Evolutionary conservation across 495 filamentous ascomycete genomes (phyloP).

Genomic region (Jackrogersella minutella): DNA sequence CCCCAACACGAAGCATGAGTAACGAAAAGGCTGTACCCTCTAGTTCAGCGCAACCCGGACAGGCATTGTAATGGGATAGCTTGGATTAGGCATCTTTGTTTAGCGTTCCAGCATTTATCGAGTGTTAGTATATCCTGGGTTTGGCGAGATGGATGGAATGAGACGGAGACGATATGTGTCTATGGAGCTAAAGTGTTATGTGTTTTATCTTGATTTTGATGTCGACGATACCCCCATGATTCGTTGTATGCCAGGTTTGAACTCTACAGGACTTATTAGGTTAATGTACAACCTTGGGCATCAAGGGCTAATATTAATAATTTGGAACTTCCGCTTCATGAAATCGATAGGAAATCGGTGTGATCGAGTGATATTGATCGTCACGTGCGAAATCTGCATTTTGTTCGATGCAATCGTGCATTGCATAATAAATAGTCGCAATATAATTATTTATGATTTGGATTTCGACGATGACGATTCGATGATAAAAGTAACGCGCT

Average conservation of each 20-base stretch:
- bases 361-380: neutral
- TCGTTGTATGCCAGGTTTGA: neutral
- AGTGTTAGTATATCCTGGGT: neutral
- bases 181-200: neutral
- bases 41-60: conserved; percentile 18
- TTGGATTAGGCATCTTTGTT: conserved; percentile 15
- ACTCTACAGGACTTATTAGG: conserved; percentile 13
- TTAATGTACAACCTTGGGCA: conserved; percentile 27
- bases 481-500: no score
- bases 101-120: conserved; percentile 19
- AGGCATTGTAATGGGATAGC: conserved; percentile 8
- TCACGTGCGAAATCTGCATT: conserved; percentile 16
- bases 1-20: neutral
- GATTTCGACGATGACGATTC: conserved; percentile 9
- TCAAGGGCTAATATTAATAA: conserved; percentile 17
- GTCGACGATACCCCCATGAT: conserved; percentile 30
- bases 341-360: neutral
- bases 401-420: conserved; percentile 13
- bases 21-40: conserved; percentile 21
- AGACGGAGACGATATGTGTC: conserved; percentile 18
- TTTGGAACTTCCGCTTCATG: neutral
- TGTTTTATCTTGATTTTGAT: conserved; percentile 22
- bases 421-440: conserved; percentile 21
- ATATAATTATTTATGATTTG: conserved; percentile 9
- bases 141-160: conserved; percentile 18